Percentiles rank a stretch among this genome's conserved stretches.
These are phyloP conservation scores for Syzygium aqueum DNA, from an alignment of 345 rosid species.

Conservation along the genomic window DNA sequence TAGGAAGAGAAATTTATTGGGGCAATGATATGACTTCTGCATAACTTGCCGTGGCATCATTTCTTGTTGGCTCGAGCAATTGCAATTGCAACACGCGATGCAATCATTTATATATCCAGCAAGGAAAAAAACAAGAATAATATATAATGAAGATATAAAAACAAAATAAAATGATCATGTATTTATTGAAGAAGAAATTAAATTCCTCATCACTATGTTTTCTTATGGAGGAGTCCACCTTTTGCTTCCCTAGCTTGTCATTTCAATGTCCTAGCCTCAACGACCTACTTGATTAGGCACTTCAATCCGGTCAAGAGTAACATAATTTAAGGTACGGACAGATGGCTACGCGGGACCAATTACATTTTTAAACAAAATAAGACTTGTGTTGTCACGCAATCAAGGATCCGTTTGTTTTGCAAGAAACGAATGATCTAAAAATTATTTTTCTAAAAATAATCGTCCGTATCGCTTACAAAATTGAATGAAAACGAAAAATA, in stretches of 20 bases:
- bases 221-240: neutral
- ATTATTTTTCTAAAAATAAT: neutral
- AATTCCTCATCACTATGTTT: neutral
- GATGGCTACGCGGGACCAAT: neutral
- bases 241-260: neutral
- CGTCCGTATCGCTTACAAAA: rapidly evolving
- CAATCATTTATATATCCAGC: neutral
- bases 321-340: rapidly evolving
- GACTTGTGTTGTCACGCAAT: neutral
- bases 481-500: neutral
- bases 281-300: neutral
- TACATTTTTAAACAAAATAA: neutral
- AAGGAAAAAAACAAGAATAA: neutral
- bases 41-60: neutral
- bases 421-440: neutral
- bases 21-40: neutral
- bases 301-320: neutral
- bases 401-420: neutral
- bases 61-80: neutral
- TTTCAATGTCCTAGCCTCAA: neutral
- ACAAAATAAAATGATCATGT: neutral
- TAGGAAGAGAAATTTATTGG: neutral
- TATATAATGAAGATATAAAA: neutral
- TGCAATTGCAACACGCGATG: neutral
- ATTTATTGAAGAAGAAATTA: neutral